These are phyloP conservation scores for Sordaria brevicollis DNA, from an alignment of 495 filamentous ascomycete species.

Conservation along the genomic window DNA sequence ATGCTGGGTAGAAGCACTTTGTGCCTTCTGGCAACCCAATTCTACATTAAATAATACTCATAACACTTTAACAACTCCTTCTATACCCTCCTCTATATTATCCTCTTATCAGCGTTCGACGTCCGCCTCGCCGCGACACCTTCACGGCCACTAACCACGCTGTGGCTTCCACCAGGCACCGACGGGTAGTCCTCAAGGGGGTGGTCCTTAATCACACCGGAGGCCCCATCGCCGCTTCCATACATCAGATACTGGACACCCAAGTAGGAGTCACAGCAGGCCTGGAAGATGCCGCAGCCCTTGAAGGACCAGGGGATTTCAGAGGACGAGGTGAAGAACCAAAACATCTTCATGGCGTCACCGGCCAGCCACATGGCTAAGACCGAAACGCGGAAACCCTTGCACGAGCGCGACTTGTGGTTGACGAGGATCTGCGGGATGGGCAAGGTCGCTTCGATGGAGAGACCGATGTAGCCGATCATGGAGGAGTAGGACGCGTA, in stretches of 20 bases:
- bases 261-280: slow-evolving; percentile 69
- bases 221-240: slow-evolving; percentile 39
- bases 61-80: not conserved
- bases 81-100: not conserved
- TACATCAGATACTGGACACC: slow-evolving; percentile 83
- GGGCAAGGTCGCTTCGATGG: slow-evolving; percentile 81
- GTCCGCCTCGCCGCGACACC: slow-evolving; percentile 24
- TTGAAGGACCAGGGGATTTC: slow-evolving; percentile 85
- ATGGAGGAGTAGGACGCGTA: slow-evolving; percentile 57
- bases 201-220: slow-evolving; percentile 12
- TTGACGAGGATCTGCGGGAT: slow-evolving; percentile 84
- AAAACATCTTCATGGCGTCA: slow-evolving; percentile 92
- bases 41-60: not conserved
- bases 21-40: not conserved
- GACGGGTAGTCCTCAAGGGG: slow-evolving; percentile 4
- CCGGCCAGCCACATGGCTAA: slow-evolving; percentile 81
- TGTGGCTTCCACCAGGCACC: not conserved
- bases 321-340: slow-evolving; percentile 66
- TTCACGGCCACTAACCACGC: not conserved
- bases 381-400: slow-evolving; percentile 81
- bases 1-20: not conserved
- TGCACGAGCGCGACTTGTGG: slow-evolving; percentile 65
- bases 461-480: slow-evolving; percentile 75
- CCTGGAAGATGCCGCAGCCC: slow-evolving; percentile 86
- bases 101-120: slow-evolving; percentile 26